A percentile compares a stretch with the other conserved stretches of the same genome.
phyloP scores from a whole-genome alignment of 2,329 filamentous ascomycete genomes.

The Amauroascus verrucosus region DNA sequence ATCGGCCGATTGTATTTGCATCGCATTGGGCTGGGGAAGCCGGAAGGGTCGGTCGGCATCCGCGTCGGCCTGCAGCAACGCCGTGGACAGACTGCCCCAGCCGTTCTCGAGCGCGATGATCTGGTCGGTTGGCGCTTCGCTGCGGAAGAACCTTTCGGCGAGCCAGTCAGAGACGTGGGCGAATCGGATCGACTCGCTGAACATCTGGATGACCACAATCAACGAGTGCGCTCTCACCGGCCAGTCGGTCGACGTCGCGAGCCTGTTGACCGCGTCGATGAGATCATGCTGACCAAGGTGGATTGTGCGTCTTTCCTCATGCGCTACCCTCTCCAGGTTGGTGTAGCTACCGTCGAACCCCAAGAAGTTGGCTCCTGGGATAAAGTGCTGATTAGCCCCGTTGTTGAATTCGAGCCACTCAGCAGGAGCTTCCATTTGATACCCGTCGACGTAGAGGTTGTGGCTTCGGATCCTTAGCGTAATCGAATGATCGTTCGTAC shows the following conservation, averaged over 20 bases:
- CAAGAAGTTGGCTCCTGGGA: neutral
- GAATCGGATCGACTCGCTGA: neutral
- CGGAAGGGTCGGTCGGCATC: neutral
- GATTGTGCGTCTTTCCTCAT: neutral
- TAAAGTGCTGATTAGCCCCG: neutral
- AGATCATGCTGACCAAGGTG: neutral
- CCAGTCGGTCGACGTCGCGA: neutral
- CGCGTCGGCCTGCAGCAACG: neutral
- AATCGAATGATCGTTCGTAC: neutral
- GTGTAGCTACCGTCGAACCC: neutral
- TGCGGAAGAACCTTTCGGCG: neutral
- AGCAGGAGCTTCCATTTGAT: neutral
- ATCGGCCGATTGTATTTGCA: neutral
- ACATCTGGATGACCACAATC: neutral
- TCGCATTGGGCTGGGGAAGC: neutral
- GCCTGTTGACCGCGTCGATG: neutral
- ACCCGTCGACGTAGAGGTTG: neutral
- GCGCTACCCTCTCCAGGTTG: neutral
- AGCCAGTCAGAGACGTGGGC: neutral
- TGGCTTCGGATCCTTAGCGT: neutral
- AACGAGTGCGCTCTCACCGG: neutral
- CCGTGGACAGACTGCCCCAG: neutral
- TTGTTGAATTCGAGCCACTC: neutral
- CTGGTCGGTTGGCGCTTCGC: neutral
- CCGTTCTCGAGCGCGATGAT: neutral